Base-by-base conservation (phyloP, 495 filamentous ascomycete genomes). In the Hypoxylon fragiforme region DNA sequence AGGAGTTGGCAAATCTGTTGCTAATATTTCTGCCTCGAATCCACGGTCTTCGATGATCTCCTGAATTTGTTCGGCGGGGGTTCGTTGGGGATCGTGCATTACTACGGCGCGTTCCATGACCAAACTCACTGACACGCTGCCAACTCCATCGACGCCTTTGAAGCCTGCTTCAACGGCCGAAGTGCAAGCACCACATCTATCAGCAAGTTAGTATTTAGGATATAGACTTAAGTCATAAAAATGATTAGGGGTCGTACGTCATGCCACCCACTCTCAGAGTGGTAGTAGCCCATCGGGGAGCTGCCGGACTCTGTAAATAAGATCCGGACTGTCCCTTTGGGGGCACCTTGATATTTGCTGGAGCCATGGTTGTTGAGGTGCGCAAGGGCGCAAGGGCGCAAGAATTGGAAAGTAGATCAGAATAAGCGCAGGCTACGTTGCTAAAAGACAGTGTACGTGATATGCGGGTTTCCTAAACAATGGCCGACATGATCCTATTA, bases 11-110 rank as follows among this genome's bases (percentile, higher is more conserved):
- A 83, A 62, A 63, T 96, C 90, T 2, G 95, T 91, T 2, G 88
- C 85, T 7, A 97, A 64, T n/a, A 99, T 81, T 53, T 89, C 81
- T n/a, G 89, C 91, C 63, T 94, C 95, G 73, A 99, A 99, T 1
- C 94, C 94, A 21, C 90, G 79, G 62, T 96, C 94, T 60, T 96
- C 92, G 65, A 99, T 94, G 19, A 89, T 87, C 47, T 95, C 89
- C 53, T 81, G 81, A 39, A 97, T 77, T 59, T 82, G 74, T 19
- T 89, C 87, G 24, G 90, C 81, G 4, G 89, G 72, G 30, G 97
- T 74, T 49, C 79, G 80, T 24, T 81, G 74, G 7, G 90, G 87
- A 72, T 99, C 87, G 71, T 99, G 94, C 65, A 88, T 83, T 4
- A 96, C 78, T 5, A 96, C 91, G 0, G 92, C 95, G 20, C 91